Conservation (phyloP, 177 flowering plant species). For the Tripterygium wilfordii region DNA sequence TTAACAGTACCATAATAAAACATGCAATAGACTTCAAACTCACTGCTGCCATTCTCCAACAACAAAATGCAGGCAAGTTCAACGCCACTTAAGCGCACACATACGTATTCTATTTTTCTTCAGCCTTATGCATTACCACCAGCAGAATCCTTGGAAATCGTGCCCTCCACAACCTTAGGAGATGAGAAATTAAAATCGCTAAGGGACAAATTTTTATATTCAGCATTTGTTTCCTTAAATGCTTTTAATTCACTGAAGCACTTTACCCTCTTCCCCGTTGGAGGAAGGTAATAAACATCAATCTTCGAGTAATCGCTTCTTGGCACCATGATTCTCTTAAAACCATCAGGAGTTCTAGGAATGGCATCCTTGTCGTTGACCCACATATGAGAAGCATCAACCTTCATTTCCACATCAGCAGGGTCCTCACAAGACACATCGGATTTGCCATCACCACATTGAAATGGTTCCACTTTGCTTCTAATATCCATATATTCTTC, state of each 20-base stretch:
- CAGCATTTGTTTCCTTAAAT: slow-evolving; percentile 43
- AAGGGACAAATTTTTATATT: slow-evolving; percentile 27
- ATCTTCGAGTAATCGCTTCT: slow-evolving; percentile 57
- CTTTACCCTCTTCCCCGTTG: slow-evolving; percentile 56
- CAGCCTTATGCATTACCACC: slow-evolving; percentile 17
- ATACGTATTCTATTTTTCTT: slow-evolving; percentile 8
- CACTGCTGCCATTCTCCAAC: too few relatives aligned
- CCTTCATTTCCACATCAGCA: slow-evolving; percentile 66
- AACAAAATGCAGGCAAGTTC: too few relatives aligned
- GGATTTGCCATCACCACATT: slow-evolving; percentile 43
- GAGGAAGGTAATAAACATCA: slow-evolving; percentile 57
- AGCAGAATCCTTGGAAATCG: slow-evolving; percentile 30
- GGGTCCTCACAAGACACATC: slow-evolving; percentile 59
- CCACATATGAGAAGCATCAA: slow-evolving; percentile 60
- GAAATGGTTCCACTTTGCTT: slow-evolving; percentile 49
- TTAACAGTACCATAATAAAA: too few relatives aligned
- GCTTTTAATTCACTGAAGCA: slow-evolving; percentile 32
- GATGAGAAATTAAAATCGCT: slow-evolving; percentile 42
- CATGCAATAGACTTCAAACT: too few relatives aligned
- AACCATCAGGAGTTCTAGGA: slow-evolving; percentile 69
- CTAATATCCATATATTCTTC: slow-evolving; percentile 75
- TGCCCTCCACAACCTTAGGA: slow-evolving; percentile 65
- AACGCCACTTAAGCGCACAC: too few relatives aligned
- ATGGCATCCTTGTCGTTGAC: slow-evolving; percentile 67
- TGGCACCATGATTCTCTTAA: slow-evolving; percentile 44